phyloP scores from a whole-genome alignment of 164 flowering plant genomes.

The Macadamia tetraphylla region DNA sequence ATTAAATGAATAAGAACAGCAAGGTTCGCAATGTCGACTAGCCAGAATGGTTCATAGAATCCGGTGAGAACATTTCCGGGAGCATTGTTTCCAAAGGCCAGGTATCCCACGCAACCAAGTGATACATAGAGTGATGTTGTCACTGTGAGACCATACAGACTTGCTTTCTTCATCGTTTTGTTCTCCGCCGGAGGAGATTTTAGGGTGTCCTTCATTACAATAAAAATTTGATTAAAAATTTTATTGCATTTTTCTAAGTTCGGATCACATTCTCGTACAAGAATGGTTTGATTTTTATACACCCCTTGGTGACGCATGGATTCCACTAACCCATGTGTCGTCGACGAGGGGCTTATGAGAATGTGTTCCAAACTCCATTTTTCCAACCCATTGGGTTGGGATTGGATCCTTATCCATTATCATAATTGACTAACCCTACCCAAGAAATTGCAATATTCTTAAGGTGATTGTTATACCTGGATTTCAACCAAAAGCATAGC shows the following conservation, averaged over 20 bases:
- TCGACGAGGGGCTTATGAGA: too few relatives aligned
- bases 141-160: conserved; percentile 18
- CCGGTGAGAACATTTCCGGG: conserved; percentile 32
- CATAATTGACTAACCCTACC: too few relatives aligned
- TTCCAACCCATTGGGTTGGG: too few relatives aligned
- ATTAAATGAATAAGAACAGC: conserved; percentile 29
- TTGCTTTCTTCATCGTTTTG: conserved; percentile 32
- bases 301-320: too few relatives aligned
- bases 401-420: too few relatives aligned
- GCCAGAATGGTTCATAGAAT: conserved; percentile 28
- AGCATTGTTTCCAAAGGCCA: conserved; percentile 26
- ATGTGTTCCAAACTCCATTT: too few relatives aligned
- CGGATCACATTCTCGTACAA: too few relatives aligned
- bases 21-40: conserved; percentile 31
- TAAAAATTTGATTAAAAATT: too few relatives aligned
- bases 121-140: conserved; percentile 23
- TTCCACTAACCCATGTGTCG: too few relatives aligned
- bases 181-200: conserved; percentile 39
- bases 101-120: conserved; percentile 27
- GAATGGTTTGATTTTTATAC: too few relatives aligned
- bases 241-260: too few relatives aligned
- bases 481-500: conserved; percentile 36
- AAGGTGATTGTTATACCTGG: conserved; percentile 20
- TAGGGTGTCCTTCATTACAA: conserved; percentile 26
- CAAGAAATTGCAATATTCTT: too few relatives aligned